Conservation (phyloP, 495 filamentous ascomycete species). For the Neurospora sp. region DNA sequence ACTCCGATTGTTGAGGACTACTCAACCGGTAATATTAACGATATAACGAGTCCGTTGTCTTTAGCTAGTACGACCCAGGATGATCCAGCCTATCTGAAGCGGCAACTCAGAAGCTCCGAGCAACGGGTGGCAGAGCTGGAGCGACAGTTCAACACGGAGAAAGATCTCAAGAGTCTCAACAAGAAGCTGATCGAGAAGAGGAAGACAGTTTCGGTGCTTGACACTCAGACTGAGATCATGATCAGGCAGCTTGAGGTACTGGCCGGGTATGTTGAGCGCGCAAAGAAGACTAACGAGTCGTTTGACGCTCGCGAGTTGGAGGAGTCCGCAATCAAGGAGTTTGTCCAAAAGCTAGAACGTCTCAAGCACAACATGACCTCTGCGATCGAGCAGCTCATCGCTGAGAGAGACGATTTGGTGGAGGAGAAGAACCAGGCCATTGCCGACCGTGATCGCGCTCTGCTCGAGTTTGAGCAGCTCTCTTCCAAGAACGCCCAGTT, state of each 20-base stretch:
- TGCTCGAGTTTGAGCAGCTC: conserved; percentile 90
- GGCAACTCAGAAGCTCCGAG: conserved; percentile 69
- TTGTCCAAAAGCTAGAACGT: conserved; percentile 75
- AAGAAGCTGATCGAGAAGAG: conserved; percentile 86
- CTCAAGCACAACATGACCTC: conserved; percentile 70
- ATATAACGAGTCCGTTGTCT: conserved; percentile 66
- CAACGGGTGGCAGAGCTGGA: conserved; percentile 79
- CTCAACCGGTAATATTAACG: conserved; percentile 33
- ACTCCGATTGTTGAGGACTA: conserved; percentile 62
- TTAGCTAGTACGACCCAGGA: conserved; percentile 47
- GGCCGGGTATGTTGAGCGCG: conserved; percentile 48
- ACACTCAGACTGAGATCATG: conserved; percentile 90
- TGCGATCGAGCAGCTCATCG: conserved; percentile 74
- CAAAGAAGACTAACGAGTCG: conserved; percentile 65
- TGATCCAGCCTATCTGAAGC: conserved; percentile 61
- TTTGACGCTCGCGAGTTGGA: conserved; percentile 68
- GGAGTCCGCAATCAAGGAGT: conserved; percentile 75
- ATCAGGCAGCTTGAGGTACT: conserved; percentile 83
- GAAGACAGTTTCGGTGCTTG: conserved; percentile 90
- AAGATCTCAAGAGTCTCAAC: conserved; percentile 74
- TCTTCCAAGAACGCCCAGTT: conserved; percentile 90
- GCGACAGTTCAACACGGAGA: conserved; percentile 52
- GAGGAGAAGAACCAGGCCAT: conserved; percentile 74
- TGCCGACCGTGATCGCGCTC: conserved; percentile 76
- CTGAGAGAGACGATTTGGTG: conserved; percentile 67